phyloP scores from a whole-genome alignment of 768 basidiomycete species.

The Phaffia australis region DNA sequence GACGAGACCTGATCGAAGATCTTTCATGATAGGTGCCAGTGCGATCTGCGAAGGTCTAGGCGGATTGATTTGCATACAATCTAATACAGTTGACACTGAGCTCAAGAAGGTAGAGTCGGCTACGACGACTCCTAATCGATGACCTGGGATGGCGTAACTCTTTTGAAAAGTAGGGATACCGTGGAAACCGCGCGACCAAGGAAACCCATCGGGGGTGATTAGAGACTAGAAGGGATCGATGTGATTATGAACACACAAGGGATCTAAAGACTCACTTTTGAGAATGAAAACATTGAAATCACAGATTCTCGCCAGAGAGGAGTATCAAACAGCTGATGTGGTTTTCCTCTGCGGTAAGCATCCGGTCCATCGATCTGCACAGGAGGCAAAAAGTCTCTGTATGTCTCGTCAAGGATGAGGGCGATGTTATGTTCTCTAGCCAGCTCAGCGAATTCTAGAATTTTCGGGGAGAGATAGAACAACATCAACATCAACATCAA shows the following conservation, averaged over 20 bases:
- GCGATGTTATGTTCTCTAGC: slow-evolving; percentile 50
- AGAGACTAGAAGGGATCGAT: not conserved
- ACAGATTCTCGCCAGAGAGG: slow-evolving; percentile 53
- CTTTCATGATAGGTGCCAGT: slow-evolving; percentile 47
- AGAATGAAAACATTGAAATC: slow-evolving; percentile 67
- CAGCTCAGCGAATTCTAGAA: slow-evolving; percentile 51
- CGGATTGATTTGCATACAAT: slow-evolving; percentile 50
- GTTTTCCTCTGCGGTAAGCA: slow-evolving; percentile 27
- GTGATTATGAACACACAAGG: slow-evolving; percentile 21
- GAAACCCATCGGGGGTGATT: not conserved
- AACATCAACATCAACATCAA: too few species aligned
- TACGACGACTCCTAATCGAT: slow-evolving; percentile 62
- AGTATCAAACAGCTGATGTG: slow-evolving; percentile 35
- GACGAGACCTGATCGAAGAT: slow-evolving; percentile 48
- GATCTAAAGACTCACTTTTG: slow-evolving; percentile 55
- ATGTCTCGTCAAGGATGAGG: slow-evolving; percentile 77
- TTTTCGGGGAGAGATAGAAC: too few species aligned
- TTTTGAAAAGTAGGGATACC: slow-evolving; percentile 11
- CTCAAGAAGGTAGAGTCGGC: slow-evolving; percentile 49
- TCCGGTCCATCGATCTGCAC: slow-evolving; percentile 36
- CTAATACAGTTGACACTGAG: slow-evolving; percentile 52
- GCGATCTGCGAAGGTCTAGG: slow-evolving; percentile 63
- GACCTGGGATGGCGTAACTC: slow-evolving; percentile 49
- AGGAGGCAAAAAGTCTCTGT: slow-evolving; percentile 64
- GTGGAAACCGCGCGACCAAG: not conserved